Conservation (phyloP, 257 asterid genomes). For the Misopates orontium region DNA sequence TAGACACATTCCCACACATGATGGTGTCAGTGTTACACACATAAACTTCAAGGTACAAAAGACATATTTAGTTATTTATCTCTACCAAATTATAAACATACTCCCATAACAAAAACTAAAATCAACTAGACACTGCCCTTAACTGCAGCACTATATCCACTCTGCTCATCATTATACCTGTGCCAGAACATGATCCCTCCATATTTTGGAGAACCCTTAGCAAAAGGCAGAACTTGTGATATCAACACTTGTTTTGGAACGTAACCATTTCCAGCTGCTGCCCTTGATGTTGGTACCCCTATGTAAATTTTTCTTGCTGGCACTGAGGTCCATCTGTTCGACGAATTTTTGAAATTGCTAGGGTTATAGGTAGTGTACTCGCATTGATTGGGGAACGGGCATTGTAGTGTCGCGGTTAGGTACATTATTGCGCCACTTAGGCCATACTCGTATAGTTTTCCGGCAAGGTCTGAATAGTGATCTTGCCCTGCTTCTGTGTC, state of each 20-base stretch:
- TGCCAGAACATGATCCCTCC: slow-evolving; percentile 33
- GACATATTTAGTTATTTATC: no score
- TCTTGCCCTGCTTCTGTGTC: slow-evolving; percentile 17
- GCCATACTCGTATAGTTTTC: not conserved
- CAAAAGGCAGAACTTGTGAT: slow-evolving; percentile 21
- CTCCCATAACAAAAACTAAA: no score
- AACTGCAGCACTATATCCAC: slow-evolving; percentile 23
- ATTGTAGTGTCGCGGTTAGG: slow-evolving; percentile 27
- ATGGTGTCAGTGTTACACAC: no score
- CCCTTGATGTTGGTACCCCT: slow-evolving; percentile 25
- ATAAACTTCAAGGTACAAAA: no score
- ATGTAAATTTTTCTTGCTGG: slow-evolving; percentile 8
- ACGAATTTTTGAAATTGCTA: slow-evolving; percentile 21
- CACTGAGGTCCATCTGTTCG: slow-evolving; percentile 27
- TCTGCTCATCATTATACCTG: slow-evolving; percentile 22
- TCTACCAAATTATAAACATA: no score
- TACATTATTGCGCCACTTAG: slow-evolving; percentile 20
- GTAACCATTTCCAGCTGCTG: slow-evolving; percentile 28
- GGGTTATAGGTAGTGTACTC: not conserved
- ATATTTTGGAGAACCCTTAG: slow-evolving; percentile 26
- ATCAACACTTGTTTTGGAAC: slow-evolving; percentile 17
- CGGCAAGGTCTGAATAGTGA: slow-evolving; percentile 14
- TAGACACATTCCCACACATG: no score
- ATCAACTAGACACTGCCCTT: slow-evolving; percentile 21
- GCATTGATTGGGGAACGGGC: slow-evolving; percentile 22